Evolutionary conservation across 768 basidiomycete species (phyloP).

Genomic region (Agaricus blazei): DNA sequence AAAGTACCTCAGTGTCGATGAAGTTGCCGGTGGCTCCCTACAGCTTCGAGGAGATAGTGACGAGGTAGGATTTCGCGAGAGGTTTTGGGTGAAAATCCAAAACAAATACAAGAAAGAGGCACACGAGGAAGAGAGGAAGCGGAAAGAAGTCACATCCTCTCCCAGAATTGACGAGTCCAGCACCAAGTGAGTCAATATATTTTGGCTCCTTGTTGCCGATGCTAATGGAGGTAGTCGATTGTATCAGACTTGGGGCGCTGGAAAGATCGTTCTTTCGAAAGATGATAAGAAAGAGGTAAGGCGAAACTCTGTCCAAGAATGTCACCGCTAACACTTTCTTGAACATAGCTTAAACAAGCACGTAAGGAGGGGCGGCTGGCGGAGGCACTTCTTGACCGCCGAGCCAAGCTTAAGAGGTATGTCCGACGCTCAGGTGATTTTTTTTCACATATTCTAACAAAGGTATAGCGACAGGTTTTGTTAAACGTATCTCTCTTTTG

Average conservation of each 20-base stretch:
- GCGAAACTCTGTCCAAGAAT: background rate
- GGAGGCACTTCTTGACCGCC: constrained; percentile 77
- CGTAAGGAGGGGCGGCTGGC: constrained; percentile 76
- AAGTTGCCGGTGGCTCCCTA: constrained; percentile 78
- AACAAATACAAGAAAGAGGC: constrained; percentile 85
- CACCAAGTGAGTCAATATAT: constrained; percentile 54
- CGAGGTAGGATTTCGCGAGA: constrained; percentile 77
- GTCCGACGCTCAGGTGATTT: constrained; percentile 6
- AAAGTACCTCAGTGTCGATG: constrained; percentile 81
- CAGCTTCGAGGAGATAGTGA: constrained; percentile 82
- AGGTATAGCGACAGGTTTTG: constrained; percentile 45
- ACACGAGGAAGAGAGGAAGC: constrained; percentile 70
- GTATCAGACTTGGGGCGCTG: constrained; percentile 84
- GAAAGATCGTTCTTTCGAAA: constrained; percentile 60
- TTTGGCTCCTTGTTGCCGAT: background rate
- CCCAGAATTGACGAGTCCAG: constrained; percentile 64
- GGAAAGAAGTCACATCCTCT: constrained; percentile 49
- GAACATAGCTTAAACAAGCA: constrained; percentile 65
- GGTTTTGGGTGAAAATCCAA: constrained; percentile 89
- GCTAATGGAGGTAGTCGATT: constrained; percentile 42
- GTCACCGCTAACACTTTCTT: constrained; percentile 1
- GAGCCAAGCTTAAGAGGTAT: constrained; percentile 84
- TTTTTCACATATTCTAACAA: background rate
- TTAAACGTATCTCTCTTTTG: constrained; percentile 19
- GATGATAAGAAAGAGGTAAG: constrained; percentile 72